Conservation (phyloP, 2,329 filamentous ascomycete species). For the Fusarium fujikuroi region DNA sequence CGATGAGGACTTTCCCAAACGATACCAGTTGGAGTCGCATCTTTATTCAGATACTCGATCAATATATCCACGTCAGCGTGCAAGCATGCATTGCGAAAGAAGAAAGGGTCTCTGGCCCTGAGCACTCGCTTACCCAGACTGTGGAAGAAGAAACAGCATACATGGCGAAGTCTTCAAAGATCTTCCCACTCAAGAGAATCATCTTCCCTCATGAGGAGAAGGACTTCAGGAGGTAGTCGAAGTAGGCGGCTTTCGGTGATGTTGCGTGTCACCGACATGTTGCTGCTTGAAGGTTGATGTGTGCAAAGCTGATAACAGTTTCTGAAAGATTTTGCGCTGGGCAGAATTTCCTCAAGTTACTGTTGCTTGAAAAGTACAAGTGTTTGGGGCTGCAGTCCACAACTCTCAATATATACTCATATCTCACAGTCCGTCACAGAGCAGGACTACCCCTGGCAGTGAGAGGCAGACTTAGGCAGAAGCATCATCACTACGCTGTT, state of each 20-base stretch:
- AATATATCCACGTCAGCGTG: neutral
- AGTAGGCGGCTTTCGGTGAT: too few relatives aligned
- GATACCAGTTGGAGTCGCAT: neutral
- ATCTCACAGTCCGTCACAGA: neutral
- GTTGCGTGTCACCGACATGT: neutral
- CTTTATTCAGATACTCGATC: neutral
- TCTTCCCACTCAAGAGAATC: neutral
- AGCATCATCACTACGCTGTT: too few relatives aligned
- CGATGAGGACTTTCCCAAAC: neutral
- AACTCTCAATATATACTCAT: neutral
- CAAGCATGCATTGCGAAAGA: neutral
- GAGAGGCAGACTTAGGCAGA: neutral
- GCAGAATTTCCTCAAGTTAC: accelerated
- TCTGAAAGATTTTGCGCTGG: neutral
- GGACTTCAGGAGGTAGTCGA: neutral
- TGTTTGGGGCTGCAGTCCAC: accelerated
- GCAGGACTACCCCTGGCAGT: neutral
- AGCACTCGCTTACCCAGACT: neutral
- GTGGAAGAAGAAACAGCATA: neutral
- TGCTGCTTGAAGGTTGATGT: neutral
- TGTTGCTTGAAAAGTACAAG: accelerated
- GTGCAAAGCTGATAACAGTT: neutral
- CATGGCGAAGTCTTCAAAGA: neutral
- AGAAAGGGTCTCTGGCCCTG: neutral
- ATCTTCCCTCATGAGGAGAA: neutral